Evolutionary conservation across 1,284 basidiomycete species (phyloP).

Genomic region (Irpex sp.): DNA sequence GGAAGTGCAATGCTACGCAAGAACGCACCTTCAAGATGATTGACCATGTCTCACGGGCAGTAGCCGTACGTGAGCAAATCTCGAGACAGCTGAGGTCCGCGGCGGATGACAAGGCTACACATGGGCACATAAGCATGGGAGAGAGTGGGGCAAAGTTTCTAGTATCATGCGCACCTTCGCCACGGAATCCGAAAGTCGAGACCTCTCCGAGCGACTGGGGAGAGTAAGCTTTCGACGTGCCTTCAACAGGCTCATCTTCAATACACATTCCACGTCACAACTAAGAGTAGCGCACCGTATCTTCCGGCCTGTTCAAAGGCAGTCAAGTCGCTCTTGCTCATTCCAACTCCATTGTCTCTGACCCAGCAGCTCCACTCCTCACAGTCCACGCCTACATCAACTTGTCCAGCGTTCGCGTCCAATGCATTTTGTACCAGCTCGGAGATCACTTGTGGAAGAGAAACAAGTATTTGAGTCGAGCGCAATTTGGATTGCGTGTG

Average conservation of each 20-base stretch:
- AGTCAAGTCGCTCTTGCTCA: constrained; percentile 66
- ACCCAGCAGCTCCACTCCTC: constrained; percentile 86
- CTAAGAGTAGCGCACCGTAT: constrained; percentile 63
- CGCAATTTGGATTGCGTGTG: constrained; percentile 75
- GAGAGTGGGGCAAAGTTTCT: no score
- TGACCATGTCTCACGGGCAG: constrained; percentile 71
- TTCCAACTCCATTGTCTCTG: constrained; percentile 85
- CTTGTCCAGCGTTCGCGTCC: constrained; percentile 69
- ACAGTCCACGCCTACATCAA: constrained; percentile 75
- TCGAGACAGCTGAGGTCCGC: constrained; percentile 82
- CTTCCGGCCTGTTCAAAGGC: constrained; percentile 65
- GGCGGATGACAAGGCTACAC: constrained; percentile 85
- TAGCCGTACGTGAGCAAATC: constrained; percentile 76
- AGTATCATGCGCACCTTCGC: constrained; percentile 73
- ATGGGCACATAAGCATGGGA: neutral
- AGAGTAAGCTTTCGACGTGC: constrained; percentile 78
- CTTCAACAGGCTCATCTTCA: constrained; percentile 39
- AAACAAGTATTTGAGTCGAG: constrained; percentile 86
- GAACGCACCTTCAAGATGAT: constrained; percentile 77
- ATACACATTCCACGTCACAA: neutral
- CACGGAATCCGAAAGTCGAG: constrained; percentile 88
- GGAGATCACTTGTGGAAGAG: constrained; percentile 80
- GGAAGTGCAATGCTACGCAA: neutral
- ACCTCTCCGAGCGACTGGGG: constrained; percentile 54
- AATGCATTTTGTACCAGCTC: constrained; percentile 90